Evolutionary conservation across 2,329 filamentous ascomycete species (phyloP), one percentile per base, ranked within the genome.

Genomic region (Aspergillus sp.): DNA sequence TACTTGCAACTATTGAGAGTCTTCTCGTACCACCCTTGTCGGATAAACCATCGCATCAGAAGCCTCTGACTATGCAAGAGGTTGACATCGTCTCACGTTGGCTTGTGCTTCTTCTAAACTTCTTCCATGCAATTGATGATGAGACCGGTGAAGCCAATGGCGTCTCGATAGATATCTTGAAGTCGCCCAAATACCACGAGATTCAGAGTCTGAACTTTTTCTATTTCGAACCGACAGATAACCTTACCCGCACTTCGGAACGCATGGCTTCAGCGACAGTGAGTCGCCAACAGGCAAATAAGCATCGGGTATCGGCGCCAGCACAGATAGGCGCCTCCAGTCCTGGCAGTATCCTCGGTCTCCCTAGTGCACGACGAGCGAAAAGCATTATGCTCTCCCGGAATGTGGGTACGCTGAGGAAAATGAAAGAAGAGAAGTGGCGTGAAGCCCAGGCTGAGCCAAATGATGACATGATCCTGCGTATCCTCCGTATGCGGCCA

Each of bases 111-210:
- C 79, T 98, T 6, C 89, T 95, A 55, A 85, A 85, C 44, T 98
- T 98, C 71, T 98, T 98, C 81, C 86, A 96, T 60, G 93, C 90
- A 28, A 81, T 85, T 50, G 90, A 96, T 57, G 90, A 95, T 58
- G 80, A 86, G 60, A 85, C 71, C 58, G 82, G 90, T 43, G 87
- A 91, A 65, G 87, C 87, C 26, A 80, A 93, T 47, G 93, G 93
- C 52, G 89, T 98, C 3, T 87, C 90, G 0, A 81, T 88, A 36
- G 90, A 96, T 65, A 84, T 96, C 29, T 79, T 98, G 61, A 95
- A 95, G 69, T 95, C 89, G 53, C 88, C 91, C 61, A 98, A 98
- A 77, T 98, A 95, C 75, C 90, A 96, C 73, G 93, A 98, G 67
- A 81, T 98, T 42, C 88, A 93, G 53, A 91, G 89, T 49, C 79